Conservation (phyloP, 495 filamentous ascomycete genomes). For the Talaromyces trachyspermus region DNA sequence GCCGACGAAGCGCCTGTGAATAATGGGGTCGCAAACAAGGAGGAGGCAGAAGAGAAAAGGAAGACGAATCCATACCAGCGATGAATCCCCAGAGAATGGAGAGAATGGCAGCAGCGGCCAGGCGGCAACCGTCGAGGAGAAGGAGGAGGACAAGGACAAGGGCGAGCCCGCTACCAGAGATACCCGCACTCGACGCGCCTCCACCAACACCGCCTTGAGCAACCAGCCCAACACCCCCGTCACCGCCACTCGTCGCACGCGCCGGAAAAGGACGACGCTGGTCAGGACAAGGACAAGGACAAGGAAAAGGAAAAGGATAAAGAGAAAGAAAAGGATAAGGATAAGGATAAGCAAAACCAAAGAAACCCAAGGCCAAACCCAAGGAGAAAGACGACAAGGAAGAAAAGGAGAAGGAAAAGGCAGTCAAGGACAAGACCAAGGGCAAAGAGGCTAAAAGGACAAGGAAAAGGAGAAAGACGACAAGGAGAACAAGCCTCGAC, state of each 20-base stretch:
- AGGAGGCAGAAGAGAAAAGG: conserved; percentile 12
- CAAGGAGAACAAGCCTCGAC: conserved; percentile 23
- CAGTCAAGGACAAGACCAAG: conserved; percentile 1
- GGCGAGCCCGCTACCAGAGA: conserved; percentile 11
- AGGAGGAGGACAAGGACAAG: conserved; percentile 8
- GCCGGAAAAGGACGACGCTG: conserved; percentile 40
- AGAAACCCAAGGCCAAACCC: conserved; percentile 21
- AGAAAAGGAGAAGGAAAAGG: conserved; percentile 7
- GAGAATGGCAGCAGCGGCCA: conserved; percentile 2
- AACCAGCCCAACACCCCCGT: conserved; percentile 6
- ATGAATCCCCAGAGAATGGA: conserved; percentile 8
- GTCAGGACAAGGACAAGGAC: conserved; percentile 22
- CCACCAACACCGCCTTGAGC: conserved; percentile 11
- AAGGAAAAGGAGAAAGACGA: conserved; percentile 7
- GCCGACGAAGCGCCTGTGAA: conserved; percentile 8
- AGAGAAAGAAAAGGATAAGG: conserved; percentile 15
- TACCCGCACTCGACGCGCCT: conserved; percentile 22
- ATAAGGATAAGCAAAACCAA: conserved; percentile 20
- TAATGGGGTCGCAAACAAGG: conserved; percentile 3
- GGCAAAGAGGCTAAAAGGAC: neutral
- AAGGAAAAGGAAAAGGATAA: conserved; percentile 24
- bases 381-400: conserved; percentile 11
- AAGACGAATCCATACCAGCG: conserved; percentile 7
- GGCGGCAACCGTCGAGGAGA: conserved; percentile 9
- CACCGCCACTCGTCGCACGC: conserved; percentile 29